These are phyloP conservation scores for Mycena vulgaris DNA, from an alignment of 768 basidiomycete species.

Conservation along the genomic window DNA sequence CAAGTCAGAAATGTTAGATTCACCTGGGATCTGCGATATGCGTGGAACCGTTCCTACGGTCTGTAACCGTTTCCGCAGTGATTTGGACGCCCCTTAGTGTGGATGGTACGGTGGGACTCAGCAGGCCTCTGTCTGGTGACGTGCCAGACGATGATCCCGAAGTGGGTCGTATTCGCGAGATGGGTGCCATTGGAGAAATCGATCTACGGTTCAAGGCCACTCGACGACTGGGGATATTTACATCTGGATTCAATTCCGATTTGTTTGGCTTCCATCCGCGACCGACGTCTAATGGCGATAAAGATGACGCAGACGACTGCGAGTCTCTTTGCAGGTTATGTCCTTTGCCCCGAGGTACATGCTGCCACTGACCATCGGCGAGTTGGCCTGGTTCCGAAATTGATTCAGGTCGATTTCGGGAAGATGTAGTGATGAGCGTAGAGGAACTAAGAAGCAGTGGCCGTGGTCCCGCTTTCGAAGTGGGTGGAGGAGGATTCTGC, in stretches of 20 bases:
- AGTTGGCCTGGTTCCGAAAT: slow-evolving; percentile 56
- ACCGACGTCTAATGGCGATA: slow-evolving; percentile 69
- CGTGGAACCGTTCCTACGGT: slow-evolving; percentile 19
- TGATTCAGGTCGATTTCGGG: slow-evolving; percentile 37
- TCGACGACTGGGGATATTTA: slow-evolving; percentile 62
- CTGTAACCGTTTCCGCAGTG: background rate
- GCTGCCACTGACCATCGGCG: slow-evolving; percentile 62
- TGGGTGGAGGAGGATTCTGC: slow-evolving; percentile 48
- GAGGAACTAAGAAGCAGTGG: slow-evolving; percentile 77
- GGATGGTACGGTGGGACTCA: slow-evolving; percentile 48
- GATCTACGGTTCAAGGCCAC: slow-evolving; percentile 78
- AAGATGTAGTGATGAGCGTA: slow-evolving; percentile 56
- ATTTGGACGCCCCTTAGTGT: slow-evolving; percentile 37
- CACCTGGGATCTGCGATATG: background rate
- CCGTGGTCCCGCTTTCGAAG: slow-evolving; percentile 70
- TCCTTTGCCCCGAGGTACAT: slow-evolving; percentile 59
- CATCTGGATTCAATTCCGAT: slow-evolving; percentile 74
- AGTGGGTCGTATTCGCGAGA: slow-evolving; percentile 59
- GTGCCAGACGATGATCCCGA: slow-evolving; percentile 58
- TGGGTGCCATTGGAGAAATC: slow-evolving; percentile 80
- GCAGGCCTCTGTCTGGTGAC: slow-evolving; percentile 56
- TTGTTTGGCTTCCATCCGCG: slow-evolving; percentile 53
- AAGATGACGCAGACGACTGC: slow-evolving; percentile 75
- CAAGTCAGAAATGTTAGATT: slow-evolving; percentile 24
- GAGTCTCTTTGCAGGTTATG: slow-evolving; percentile 66